Base-by-base conservation (phyloP, 805 yeast species). In the Kluyveromyces wickerhamii region DNA sequence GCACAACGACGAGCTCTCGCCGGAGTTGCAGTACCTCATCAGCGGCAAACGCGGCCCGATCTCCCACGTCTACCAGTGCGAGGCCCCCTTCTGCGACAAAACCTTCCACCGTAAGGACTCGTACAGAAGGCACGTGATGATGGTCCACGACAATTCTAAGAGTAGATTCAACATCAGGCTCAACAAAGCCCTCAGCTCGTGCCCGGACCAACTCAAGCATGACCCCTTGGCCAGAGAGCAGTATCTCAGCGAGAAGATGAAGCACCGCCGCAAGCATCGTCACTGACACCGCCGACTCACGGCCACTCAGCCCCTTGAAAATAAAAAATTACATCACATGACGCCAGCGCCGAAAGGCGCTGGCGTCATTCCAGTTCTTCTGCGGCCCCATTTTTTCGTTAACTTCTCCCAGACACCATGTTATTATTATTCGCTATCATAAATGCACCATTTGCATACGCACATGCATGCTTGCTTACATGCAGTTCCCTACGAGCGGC, bases 31-130 rank as follows among this genome's bases (percentile, higher is more conserved):
- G 19, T 41, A 45, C 19, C 37, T 42, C n/a, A 23, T 59, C 25
- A 16, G 32, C n/a, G 30, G 30, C 12, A 59, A 57, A 24, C 34
- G 55, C 25, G 50, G 46, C 29, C 57, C 59, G n/a, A 43, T 51
- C n/a, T 38, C 51, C 8, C 27, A 40, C 4, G 32, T 29, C 9
- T 29, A 29, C 24, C 32, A 29, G 3, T 65, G 69, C 37, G 42
- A 55, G 0, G 45, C 53, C 29, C 45, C 49, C 3, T 48, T 48
- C 32, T 76, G 82, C 44, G 65, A 62, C 7, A 71, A 69, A 41
- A 47, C 45, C 6, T 74, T 75, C 45, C 66, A 66, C 40, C 56
- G 81, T 32, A 66, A 64, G 35, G 81, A 76, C 48, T 69, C 79
- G 1, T 60, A 67, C 37, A 64, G 60, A 27, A 62, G 81, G 42